Percentiles rank a stretch among this genome's conserved stretches.
phyloP scores from a whole-genome alignment of 2,329 filamentous ascomycete species.

The Penicillium thymicola region DNA sequence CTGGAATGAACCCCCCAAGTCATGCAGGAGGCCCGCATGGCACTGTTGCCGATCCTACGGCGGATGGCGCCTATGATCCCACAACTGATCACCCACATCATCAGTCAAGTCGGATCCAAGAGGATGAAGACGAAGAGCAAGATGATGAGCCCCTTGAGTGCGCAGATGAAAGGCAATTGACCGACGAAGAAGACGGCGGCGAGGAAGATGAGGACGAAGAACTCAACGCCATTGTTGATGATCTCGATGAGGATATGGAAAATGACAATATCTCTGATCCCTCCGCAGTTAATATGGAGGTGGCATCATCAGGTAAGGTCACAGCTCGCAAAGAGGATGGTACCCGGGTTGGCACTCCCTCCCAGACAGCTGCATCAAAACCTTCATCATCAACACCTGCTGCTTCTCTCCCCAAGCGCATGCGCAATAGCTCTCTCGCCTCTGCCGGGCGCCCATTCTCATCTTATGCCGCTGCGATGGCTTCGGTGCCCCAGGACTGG shows the following conservation, averaged over 20 bases:
- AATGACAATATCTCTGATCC: slow-evolving; percentile 74
- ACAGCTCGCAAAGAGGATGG: slow-evolving; percentile 91
- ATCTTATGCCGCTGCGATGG: slow-evolving; percentile 78
- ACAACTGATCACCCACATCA: slow-evolving; percentile 54
- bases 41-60: slow-evolving; percentile 43
- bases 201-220: slow-evolving; percentile 55
- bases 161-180: slow-evolving; percentile 83
- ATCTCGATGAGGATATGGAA: slow-evolving; percentile 79
- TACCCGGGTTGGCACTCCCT: slow-evolving; percentile 78
- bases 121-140: slow-evolving; percentile 56
- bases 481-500: slow-evolving; percentile 84
- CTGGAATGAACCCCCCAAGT: slow-evolving; percentile 16
- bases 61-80: slow-evolving; percentile 38
- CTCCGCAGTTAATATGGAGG: slow-evolving; percentile 85
- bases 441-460: slow-evolving; percentile 59
- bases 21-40: slow-evolving; percentile 13
- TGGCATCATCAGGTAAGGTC: slow-evolving; percentile 80
- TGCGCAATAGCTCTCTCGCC: slow-evolving; percentile 48
- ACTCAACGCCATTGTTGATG: slow-evolving; percentile 84
- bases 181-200: slow-evolving; percentile 63
- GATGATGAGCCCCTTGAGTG: slow-evolving; percentile 77
- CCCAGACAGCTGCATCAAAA: slow-evolving; percentile 54
- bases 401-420: slow-evolving; percentile 19
- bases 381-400: slow-evolving; percentile 36
- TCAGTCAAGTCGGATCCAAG: slow-evolving; percentile 55